A percentile compares a stretch with the other conserved stretches of the same genome.
Evolutionary conservation across 2,329 filamentous ascomycete species (phyloP).

Genomic region (Fusarium pseudograminearum): DNA sequence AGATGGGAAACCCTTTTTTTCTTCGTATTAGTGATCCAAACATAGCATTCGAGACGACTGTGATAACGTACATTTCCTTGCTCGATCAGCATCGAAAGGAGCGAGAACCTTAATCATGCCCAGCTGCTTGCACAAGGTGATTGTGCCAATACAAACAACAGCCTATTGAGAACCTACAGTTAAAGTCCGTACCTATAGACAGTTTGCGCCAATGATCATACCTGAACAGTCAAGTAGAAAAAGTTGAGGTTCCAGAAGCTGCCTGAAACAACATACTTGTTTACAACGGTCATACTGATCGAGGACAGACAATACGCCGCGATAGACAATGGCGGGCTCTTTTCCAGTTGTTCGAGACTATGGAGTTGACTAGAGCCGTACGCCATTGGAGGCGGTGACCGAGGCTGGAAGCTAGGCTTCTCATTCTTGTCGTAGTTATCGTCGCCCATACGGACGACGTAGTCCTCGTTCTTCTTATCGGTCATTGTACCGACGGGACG

Average conservation of each 20-base stretch:
- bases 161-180: slow-evolving; percentile 66
- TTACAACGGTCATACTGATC: slow-evolving; percentile 99
- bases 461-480: slow-evolving; percentile 91
- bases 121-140: slow-evolving; percentile 82
- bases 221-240: slow-evolving; percentile 92
- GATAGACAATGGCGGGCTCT: slow-evolving; percentile 84
- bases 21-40: slow-evolving; percentile 36
- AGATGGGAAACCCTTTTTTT: slow-evolving; percentile 89
- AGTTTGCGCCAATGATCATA: slow-evolving; percentile 58
- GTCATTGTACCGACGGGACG: slow-evolving; percentile 67
- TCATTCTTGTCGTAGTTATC: slow-evolving; percentile 62
- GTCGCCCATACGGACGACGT: slow-evolving; percentile 76
- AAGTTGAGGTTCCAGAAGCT: slow-evolving; percentile 95
- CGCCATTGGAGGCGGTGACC: slow-evolving; percentile 33
- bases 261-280: slow-evolving; percentile 97
- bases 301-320: slow-evolving; percentile 92
- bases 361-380: slow-evolving; percentile 31
- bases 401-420: slow-evolving; percentile 63
- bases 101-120: slow-evolving; percentile 86
- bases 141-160: slow-evolving; percentile 87
- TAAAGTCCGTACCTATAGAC: background rate
- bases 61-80: slow-evolving; percentile 81
- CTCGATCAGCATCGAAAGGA: slow-evolving; percentile 87
- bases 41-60: background rate
- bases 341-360: slow-evolving; percentile 64